Conservation (phyloP, 192 early-diverging fungal species). For the Spinellus fusiger region DNA sequence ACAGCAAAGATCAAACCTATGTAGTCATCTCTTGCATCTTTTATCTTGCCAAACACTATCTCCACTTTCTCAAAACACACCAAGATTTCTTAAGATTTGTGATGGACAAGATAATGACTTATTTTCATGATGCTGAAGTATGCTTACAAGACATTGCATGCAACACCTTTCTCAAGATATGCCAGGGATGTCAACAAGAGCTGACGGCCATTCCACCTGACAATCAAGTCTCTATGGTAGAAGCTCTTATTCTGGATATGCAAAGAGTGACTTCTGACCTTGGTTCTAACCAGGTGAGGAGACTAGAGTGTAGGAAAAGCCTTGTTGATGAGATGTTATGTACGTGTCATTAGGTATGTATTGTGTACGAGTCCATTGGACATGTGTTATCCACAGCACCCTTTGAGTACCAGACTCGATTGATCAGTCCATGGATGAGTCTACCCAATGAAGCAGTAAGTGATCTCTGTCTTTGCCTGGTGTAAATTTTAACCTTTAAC, state of each 20-base stretch:
- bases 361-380: constrained; percentile 20
- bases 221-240: constrained; percentile 5
- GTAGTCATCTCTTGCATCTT: constrained; percentile 16
- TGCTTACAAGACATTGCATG: constrained; percentile 19
- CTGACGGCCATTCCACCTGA: background rate
- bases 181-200: constrained; percentile 14
- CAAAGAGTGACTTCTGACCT: background rate
- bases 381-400: constrained; percentile 11
- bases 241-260: constrained; percentile 3
- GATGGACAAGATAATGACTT: constrained; percentile 5
- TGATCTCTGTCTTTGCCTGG: background rate
- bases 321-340: too few relatives aligned
- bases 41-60: constrained; percentile 22
- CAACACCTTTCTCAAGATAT: constrained; percentile 19
- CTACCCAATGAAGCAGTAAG: constrained; percentile 17
- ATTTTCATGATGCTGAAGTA: constrained; percentile 10
- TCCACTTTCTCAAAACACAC: constrained; percentile 13
- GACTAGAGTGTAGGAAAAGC: too few relatives aligned
- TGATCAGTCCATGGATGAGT: constrained; percentile 6
- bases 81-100: constrained; percentile 9
- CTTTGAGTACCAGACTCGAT: background rate
- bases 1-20: constrained; percentile 4
- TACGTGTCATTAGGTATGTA: background rate
- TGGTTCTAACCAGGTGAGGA: constrained; percentile 2
- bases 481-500: background rate